phyloP scores from a whole-genome alignment of 2,329 filamentous ascomycete genomes.

The Xylariaceae sp. region DNA sequence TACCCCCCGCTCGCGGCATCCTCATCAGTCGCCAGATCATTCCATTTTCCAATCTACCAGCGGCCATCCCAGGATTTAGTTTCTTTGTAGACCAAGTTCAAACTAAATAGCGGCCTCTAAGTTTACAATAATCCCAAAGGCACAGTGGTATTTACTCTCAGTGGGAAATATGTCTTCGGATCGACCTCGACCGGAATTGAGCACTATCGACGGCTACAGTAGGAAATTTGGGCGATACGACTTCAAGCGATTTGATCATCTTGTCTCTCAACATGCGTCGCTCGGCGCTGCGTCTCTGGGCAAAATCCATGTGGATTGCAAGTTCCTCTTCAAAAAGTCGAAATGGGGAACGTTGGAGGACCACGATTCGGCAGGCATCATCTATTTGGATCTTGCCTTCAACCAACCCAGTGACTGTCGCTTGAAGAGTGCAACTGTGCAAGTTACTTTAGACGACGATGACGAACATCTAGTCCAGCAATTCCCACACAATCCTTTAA shows the following conservation, averaged over 20 bases:
- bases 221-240: conserved; percentile 36
- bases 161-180: conserved; percentile 14
- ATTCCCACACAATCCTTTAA: conserved; percentile 5
- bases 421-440: conserved; percentile 34
- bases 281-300: conserved; percentile 32
- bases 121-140: neutral
- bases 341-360: conserved; percentile 38
- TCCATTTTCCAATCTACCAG: neutral
- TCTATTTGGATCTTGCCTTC: conserved; percentile 41
- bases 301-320: conserved; percentile 37
- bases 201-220: conserved; percentile 23
- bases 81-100: too few relatives aligned
- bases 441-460: conserved; percentile 38
- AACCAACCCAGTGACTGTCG: conserved; percentile 35
- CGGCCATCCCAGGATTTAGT: neutral
- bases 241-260: conserved; percentile 35
- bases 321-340: conserved; percentile 40
- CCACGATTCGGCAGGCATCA: conserved; percentile 35
- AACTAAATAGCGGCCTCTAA: too few relatives aligned
- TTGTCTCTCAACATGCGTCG: conserved; percentile 27
- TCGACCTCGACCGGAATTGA: conserved; percentile 23
- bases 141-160: neutral
- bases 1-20: conserved; percentile 9
- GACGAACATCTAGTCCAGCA: conserved; percentile 29
- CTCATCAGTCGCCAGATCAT: too few relatives aligned